Evolutionary conservation across 202 grass and related monocot species (phyloP).

Genomic region (Setaria italica): DNA sequence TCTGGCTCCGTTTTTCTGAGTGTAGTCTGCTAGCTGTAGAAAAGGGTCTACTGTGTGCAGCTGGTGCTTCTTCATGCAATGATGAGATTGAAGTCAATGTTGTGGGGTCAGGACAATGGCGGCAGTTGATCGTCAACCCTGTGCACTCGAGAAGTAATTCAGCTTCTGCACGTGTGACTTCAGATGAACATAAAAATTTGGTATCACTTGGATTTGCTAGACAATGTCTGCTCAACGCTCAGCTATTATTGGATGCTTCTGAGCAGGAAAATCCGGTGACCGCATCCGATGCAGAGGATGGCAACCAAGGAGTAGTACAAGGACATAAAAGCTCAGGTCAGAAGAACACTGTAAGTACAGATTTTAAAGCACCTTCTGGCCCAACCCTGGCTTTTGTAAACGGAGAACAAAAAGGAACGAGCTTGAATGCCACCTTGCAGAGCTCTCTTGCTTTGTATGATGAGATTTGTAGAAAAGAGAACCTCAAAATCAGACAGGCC

Average conservation of each 20-base stretch:
- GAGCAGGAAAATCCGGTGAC: slow-evolving; percentile 49
- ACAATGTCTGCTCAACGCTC: slow-evolving; percentile 84
- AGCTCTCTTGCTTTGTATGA: slow-evolving; percentile 75
- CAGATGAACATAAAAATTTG: slow-evolving; percentile 52
- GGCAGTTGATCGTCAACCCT: slow-evolving; percentile 63
- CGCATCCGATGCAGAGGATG: slow-evolving; percentile 48
- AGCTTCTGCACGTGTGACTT: slow-evolving; percentile 48
- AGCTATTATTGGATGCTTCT: slow-evolving; percentile 62
- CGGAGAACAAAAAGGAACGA: slow-evolving; percentile 71
- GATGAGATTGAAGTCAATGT: slow-evolving; percentile 78
- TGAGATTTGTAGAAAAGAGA: slow-evolving; percentile 81
- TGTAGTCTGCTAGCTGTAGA: slow-evolving; percentile 80
- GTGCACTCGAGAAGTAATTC: slow-evolving; percentile 46
- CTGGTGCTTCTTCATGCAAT: slow-evolving; percentile 50
- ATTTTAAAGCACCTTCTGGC: slow-evolving; percentile 57
- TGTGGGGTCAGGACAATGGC: slow-evolving; percentile 81
- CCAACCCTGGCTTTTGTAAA: slow-evolving; percentile 49
- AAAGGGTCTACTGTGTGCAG: slow-evolving; percentile 67
- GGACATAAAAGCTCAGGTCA: slow-evolving; percentile 57
- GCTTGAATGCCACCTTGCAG: slow-evolving; percentile 71
- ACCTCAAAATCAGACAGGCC: slow-evolving; percentile 80
- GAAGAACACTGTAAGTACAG: slow-evolving; percentile 52
- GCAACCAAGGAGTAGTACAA: slow-evolving; percentile 48
- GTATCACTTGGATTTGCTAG: slow-evolving; percentile 77
- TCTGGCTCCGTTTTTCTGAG: slow-evolving; percentile 97